These are phyloP conservation scores for Trametes meyenii DNA, from an alignment of 768 basidiomycete species.

Conservation along the genomic window DNA sequence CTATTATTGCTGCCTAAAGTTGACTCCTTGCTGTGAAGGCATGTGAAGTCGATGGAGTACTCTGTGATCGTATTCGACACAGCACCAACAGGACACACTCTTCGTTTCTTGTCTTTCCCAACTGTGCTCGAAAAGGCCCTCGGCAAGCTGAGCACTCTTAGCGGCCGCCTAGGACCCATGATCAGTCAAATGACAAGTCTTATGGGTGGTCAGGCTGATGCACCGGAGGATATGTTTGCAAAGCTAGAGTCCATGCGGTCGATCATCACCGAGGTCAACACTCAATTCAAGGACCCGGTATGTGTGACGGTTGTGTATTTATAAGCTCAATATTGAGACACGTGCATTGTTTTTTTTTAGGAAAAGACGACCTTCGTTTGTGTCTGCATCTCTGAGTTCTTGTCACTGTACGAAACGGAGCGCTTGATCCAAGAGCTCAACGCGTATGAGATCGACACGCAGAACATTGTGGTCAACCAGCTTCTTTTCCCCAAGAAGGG, in stretches of 20 bases:
- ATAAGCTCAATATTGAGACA: background rate
- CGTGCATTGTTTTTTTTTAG: conserved; percentile 40
- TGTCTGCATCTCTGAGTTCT: conserved; percentile 97
- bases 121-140: conserved; percentile 96
- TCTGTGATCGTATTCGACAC: conserved; percentile 99
- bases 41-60: conserved; percentile 99
- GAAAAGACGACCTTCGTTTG: conserved; percentile 99
- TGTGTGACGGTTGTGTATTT: conserved; percentile 33
- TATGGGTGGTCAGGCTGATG: conserved; percentile 90
- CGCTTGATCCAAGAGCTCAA: conserved; percentile 95
- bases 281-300: conserved; percentile 98
- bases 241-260: conserved; percentile 97
- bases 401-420: conserved; percentile 98
- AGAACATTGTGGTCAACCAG: conserved; percentile 99
- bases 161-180: conserved; percentile 96
- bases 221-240: conserved; percentile 98
- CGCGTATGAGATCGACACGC: conserved; percentile 95
- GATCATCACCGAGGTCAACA: conserved; percentile 97
- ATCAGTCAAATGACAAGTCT: conserved; percentile 95
- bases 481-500: conserved; percentile 90
- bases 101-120: conserved; percentile 99
- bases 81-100: conserved; percentile 96
- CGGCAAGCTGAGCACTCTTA: conserved; percentile 91
- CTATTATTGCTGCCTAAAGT: background rate
- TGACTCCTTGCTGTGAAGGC: conserved; percentile 49